Base-by-base conservation (phyloP, 768 basidiomycete species). In the Rhizopogon sp. region DNA sequence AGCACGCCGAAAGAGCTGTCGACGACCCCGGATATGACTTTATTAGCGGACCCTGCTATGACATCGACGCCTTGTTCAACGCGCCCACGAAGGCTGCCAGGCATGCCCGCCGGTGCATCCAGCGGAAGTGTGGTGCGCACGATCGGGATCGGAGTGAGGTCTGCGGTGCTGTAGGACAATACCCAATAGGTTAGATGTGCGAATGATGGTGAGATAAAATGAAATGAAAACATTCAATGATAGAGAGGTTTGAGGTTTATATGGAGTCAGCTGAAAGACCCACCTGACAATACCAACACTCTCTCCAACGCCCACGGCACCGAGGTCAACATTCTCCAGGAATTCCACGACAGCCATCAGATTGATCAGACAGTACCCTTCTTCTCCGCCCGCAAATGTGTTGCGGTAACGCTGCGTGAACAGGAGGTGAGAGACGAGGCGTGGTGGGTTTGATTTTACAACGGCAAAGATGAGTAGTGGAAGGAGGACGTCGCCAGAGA, bases 331-430 rank as follows among this genome's bases (percentile, higher is more conserved):
- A 65, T 94, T 91, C 72, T 96, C 93, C 50, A 98, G 76, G 68
- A 98, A 99, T 66, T 98, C 95, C 1, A 90, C 91, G 5, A 96
- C 94, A 10, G 96, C 96, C 77, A 95, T 84, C 39, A 97, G 76
- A 70, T 97, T 98, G 68, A 98, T 90, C 40, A 96, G 78, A 56
- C 94, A 98, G 63, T 94, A 99, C 46, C 84, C 86, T 63, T 92
- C 90, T 64, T 98, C 93, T 2, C 94, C 94, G 1, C 85, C 83
- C 1, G 65, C 67, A 50, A 65, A 62, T 2, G 56, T 41, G 39
- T 72, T 70, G 17, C 72, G 63, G 54, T 68, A 67, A 3, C 65
- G 61, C 51, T 68, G 54, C 58, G 72, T 57, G 67, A 71, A 55
- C 66, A 72, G 62, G 71, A 84, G 54, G 74, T 74, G 64, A 0